These are phyloP conservation scores for Fusarium sp. DNA, from an alignment of 2,329 filamentous ascomycete genomes.

Conservation along the genomic window DNA sequence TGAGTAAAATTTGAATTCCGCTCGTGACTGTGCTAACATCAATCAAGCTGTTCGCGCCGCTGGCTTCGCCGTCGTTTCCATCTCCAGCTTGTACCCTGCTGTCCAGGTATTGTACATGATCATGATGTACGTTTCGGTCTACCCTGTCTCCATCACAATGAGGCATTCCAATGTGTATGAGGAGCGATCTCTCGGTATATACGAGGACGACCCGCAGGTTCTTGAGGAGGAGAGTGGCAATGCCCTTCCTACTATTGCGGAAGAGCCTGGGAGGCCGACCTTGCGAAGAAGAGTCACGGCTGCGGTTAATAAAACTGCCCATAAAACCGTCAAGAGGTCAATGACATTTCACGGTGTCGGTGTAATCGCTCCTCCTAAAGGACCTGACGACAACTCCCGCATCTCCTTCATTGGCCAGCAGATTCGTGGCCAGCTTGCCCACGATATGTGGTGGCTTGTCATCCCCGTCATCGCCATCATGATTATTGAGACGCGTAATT, in stretches of 20 bases:
- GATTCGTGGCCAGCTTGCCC: slow-evolving; percentile 72
- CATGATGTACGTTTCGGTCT: slow-evolving; percentile 76
- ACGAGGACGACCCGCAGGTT: slow-evolving; percentile 52
- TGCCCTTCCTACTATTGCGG: slow-evolving; percentile 43
- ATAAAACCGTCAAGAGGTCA: slow-evolving; percentile 51
- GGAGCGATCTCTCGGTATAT: slow-evolving; percentile 73
- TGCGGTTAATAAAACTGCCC: slow-evolving; percentile 51
- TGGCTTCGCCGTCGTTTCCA: slow-evolving; percentile 74
- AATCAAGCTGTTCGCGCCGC: slow-evolving; percentile 69
- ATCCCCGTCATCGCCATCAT: slow-evolving; percentile 70
- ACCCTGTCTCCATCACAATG: slow-evolving; percentile 72
- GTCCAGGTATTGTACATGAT: slow-evolving; percentile 71
- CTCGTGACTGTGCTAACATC: slow-evolving; percentile 9
- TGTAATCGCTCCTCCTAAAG: slow-evolving; percentile 42
- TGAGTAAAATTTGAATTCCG: slow-evolving; percentile 45
- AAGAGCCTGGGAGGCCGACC: slow-evolving; percentile 37
- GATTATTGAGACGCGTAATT: slow-evolving; percentile 69
- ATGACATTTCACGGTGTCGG: slow-evolving; percentile 61
- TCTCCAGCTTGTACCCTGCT: slow-evolving; percentile 65
- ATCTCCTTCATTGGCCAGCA: slow-evolving; percentile 66
- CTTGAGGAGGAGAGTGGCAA: slow-evolving; percentile 41
- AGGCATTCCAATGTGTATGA: slow-evolving; percentile 80
- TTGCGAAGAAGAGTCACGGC: slow-evolving; percentile 40
- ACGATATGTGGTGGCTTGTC: slow-evolving; percentile 76
- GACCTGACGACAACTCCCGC: slow-evolving; percentile 50